Percentiles rank a stretch among this genome's conserved stretches.
Conservation (phyloP, 202 grass and related monocot genomes). For the Schoenoplectus tabernaemontani region DNA sequence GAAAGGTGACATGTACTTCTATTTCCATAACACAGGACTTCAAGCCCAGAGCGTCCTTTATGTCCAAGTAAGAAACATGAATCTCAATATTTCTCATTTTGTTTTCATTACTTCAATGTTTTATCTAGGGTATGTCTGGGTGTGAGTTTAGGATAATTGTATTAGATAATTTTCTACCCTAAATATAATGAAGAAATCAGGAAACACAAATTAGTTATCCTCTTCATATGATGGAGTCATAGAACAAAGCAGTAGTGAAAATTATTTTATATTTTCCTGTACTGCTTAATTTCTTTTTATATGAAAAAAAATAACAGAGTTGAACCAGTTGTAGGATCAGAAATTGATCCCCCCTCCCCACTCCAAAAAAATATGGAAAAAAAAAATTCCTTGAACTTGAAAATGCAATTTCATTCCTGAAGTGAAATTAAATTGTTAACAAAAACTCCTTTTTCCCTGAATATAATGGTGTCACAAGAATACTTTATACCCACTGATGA, state of each 20-base stretch:
- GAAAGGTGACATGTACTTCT: slow-evolving; percentile 73
- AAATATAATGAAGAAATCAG: neutral
- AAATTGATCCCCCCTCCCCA: neutral
- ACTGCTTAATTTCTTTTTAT: neutral
- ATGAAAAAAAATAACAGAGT: too few relatives aligned
- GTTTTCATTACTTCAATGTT: neutral
- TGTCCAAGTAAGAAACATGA: slow-evolving; percentile 42
- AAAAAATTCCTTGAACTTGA: neutral
- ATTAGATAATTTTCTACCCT: too few relatives aligned
- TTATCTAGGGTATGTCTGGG: neutral
- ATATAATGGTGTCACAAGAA: neutral
- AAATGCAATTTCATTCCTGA: neutral
- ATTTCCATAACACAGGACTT: slow-evolving; percentile 79
- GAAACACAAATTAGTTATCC: neutral
- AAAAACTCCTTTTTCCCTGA: neutral
- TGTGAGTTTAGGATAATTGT: neutral
- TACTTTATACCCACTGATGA: neutral
- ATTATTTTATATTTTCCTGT: neutral
- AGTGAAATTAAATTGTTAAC: neutral
- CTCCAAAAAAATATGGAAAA: too few relatives aligned
- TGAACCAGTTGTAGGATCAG: neutral
- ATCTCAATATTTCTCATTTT: neutral
- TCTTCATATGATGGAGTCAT: neutral
- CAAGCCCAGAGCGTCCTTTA: slow-evolving; percentile 96
- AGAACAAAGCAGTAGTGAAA: neutral